These are phyloP conservation scores for Zalaria sp. DNA, from an alignment of 2,329 filamentous ascomycete species.

Conservation along the genomic window DNA sequence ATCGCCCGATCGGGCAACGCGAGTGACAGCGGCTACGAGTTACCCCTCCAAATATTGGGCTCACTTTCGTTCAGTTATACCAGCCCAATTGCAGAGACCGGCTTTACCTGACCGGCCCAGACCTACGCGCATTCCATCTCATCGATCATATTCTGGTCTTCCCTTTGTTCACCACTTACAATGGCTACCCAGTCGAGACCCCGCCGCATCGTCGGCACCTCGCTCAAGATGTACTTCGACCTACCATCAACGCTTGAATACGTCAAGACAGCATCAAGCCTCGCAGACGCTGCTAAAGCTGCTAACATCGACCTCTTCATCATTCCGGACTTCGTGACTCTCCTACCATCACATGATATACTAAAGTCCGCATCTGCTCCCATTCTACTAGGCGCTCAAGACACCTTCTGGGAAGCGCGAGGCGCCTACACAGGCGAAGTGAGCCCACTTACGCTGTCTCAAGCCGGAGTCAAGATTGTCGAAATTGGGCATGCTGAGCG, in stretches of 20 bases:
- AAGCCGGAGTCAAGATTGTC: conserved; percentile 57
- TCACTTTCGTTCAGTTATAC: too few relatives aligned
- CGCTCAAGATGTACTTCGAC: conserved; percentile 71
- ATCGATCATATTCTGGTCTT: too few relatives aligned
- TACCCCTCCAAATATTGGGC: too few relatives aligned
- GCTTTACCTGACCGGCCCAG: too few relatives aligned
- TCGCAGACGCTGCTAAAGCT: conserved; percentile 38
- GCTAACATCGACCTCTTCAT: conserved; percentile 56
- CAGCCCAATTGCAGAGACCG: too few relatives aligned
- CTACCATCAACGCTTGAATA: conserved; percentile 43
- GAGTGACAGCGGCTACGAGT: too few relatives aligned
- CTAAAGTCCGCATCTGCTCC: conserved; percentile 32
- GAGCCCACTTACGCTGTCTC: conserved; percentile 51
- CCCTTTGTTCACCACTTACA: neutral
- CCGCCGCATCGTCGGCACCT: conserved; percentile 57
- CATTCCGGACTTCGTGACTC: conserved; percentile 62
- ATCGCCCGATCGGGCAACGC: too few relatives aligned
- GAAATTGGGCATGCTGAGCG: conserved; percentile 75
- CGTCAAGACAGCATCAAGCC: conserved; percentile 25
- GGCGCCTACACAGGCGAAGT: conserved; percentile 71
- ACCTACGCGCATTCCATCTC: too few relatives aligned
- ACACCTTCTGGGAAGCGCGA: conserved; percentile 53
- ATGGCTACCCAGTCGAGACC: neutral
- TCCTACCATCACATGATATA: conserved; percentile 38
- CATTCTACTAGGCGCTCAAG: conserved; percentile 60